Evolutionary conservation across 768 basidiomycete species (phyloP).

Genomic region (Lactarius evosmus): DNA sequence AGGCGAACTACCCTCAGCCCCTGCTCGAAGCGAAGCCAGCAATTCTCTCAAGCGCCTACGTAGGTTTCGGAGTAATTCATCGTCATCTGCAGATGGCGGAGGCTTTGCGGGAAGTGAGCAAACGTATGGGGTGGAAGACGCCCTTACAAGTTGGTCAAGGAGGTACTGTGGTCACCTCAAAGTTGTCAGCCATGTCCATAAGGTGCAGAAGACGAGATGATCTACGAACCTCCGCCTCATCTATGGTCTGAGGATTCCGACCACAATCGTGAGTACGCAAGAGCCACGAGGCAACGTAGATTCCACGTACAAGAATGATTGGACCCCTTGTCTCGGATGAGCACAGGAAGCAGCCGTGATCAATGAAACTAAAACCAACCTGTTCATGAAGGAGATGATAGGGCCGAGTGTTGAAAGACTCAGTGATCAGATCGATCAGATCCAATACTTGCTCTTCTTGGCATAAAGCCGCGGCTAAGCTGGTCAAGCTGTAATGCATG

Average conservation of each 20-base stretch:
- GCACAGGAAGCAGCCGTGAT: not conserved
- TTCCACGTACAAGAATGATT: conserved; percentile 23
- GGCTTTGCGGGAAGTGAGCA: conserved; percentile 20
- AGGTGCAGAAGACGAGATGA: not conserved
- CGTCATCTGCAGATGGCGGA: conserved; percentile 29
- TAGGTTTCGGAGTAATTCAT: conserved; percentile 28
- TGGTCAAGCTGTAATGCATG: not conserved
- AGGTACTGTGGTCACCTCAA: conserved; percentile 25
- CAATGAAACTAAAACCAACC: not conserved
- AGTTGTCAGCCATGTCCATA: not conserved
- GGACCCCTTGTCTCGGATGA: conserved; percentile 23
- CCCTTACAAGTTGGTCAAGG: conserved; percentile 30
- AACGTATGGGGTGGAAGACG: not conserved
- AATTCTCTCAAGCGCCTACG: conserved; percentile 28
- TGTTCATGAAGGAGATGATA: conserved; percentile 11
- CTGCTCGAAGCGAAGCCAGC: conserved; percentile 25
- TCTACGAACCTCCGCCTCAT: conserved; percentile 30
- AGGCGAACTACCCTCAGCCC: conserved; percentile 27
- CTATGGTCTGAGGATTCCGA: conserved; percentile 27
- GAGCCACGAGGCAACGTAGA: not conserved
- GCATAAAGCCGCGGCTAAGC: not conserved
- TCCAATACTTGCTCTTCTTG: no score
- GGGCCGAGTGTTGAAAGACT: not conserved
- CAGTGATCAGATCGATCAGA: not conserved
- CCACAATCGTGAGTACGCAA: not conserved